Conservation (phyloP, 2,329 filamentous ascomycete genomes). For the Ceratocystis cacaofunesta region DNA sequence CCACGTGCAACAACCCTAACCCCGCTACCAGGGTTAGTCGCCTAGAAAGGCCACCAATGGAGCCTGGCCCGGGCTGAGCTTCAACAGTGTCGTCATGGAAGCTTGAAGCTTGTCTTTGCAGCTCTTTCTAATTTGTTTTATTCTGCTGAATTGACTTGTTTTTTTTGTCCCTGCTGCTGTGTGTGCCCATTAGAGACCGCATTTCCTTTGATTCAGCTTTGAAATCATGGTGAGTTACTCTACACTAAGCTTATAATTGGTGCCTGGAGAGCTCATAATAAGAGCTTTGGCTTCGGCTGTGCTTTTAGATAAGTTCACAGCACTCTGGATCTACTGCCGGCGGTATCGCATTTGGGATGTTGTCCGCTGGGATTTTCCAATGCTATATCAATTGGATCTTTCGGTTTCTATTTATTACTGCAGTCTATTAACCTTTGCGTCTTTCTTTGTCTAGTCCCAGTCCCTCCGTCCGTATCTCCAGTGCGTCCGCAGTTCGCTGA, state of each 20-base stretch:
- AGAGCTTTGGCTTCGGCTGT: not conserved
- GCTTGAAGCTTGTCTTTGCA: constrained; percentile 13
- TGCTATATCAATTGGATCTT: not conserved
- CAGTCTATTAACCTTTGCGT: not conserved
- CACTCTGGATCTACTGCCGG: constrained; percentile 11
- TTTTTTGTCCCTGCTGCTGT: not conserved
- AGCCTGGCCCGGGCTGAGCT: not conserved
- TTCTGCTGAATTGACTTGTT: not conserved
- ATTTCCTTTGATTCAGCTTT: not conserved
- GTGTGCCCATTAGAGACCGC: not conserved
- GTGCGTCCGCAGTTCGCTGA: constrained; percentile 87
- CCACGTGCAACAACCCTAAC: not conserved
- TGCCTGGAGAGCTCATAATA: not conserved
- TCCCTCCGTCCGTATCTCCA: constrained; percentile 91
- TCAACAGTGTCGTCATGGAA: constrained; percentile 9
- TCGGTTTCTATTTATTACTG: not conserved
- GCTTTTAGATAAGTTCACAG: not conserved
- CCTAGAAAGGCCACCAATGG: not conserved
- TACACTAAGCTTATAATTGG: not conserved
- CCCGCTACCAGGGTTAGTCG: constrained; percentile 3
- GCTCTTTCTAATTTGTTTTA: not conserved
- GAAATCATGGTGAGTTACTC: constrained; percentile 7
- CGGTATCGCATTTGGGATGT: constrained; percentile 19
- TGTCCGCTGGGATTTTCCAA: constrained; percentile 6
- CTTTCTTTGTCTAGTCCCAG: constrained; percentile 53